Percentiles rank a stretch among this genome's conserved stretches.
Evolutionary conservation across 306 rosid genomes (phyloP).

Genomic region (Canavalia ensiformis): DNA sequence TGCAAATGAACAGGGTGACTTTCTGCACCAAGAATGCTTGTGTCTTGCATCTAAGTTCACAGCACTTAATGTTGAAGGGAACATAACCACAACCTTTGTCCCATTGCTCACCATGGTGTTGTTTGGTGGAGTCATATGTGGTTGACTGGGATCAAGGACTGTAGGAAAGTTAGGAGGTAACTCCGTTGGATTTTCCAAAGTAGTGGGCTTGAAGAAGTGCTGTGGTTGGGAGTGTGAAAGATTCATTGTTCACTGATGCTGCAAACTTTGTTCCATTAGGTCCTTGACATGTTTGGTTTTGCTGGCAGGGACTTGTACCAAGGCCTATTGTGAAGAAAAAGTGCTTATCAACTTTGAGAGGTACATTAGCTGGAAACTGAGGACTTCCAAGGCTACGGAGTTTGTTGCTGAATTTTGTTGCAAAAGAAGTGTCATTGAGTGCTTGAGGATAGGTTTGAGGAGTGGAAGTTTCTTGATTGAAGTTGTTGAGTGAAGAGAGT

Average conservation of each 20-base stretch:
- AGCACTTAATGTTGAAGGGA: too few relatives aligned
- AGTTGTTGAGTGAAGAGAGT: slow-evolving; percentile 36
- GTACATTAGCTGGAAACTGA: slow-evolving; percentile 69
- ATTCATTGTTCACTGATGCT: slow-evolving; percentile 74
- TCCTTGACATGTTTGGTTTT: slow-evolving; percentile 68
- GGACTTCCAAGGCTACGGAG: slow-evolving; percentile 64
- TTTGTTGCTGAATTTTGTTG: slow-evolving; percentile 59
- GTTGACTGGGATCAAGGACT: slow-evolving; percentile 58
- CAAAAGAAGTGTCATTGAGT: slow-evolving; percentile 76
- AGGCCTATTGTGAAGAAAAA: slow-evolving; percentile 78
- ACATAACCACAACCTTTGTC: slow-evolving; percentile 65
- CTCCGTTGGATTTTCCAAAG: slow-evolving; percentile 59
- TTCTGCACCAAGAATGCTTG: slow-evolving; percentile 68
- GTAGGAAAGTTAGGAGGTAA: slow-evolving; percentile 59
- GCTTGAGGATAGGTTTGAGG: slow-evolving; percentile 58
- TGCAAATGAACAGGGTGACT: slow-evolving; percentile 81
- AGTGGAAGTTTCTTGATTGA: slow-evolving; percentile 55
- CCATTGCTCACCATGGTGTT: slow-evolving; percentile 73
- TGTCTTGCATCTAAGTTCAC: slow-evolving; percentile 76
- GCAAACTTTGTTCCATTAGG: slow-evolving; percentile 76
- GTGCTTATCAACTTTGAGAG: slow-evolving; percentile 61
- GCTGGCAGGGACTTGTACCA: slow-evolving; percentile 66
- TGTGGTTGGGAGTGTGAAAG: slow-evolving; percentile 60
- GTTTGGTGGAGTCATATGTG: slow-evolving; percentile 67
- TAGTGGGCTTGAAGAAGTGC: slow-evolving; percentile 74